Evolutionary conservation across 768 basidiomycete genomes (phyloP), one percentile per base, ranked within the genome.

Genomic region (Porpolomopsis calyptriformis): DNA sequence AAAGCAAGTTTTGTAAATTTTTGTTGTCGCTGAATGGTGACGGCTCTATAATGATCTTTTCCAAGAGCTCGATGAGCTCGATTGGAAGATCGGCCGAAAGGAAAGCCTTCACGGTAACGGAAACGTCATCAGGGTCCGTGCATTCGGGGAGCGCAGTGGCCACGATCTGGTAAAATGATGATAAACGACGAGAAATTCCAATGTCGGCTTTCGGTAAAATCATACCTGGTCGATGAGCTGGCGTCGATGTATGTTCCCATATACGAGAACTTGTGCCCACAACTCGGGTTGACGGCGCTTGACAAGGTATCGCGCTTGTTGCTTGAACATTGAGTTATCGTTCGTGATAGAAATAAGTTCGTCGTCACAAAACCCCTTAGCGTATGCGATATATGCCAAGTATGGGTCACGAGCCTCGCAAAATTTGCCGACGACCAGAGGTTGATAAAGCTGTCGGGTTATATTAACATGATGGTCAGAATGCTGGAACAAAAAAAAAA

Each of bases 291-390:
- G 82, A 51, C 96, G 88, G 55, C 96, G 83, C 66, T 93, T 96
- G 59, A 97, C 88, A 48, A 99, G 79, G 66, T 99, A 99, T 23
- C 96, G 84, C 43, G 96, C 89, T 65, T 98, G 96, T 58, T 99
- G 94, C 67, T 98, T 99, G 77, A 93, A 99, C 96, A 99, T 99
- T 10, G 92, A 83, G 70, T 99, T 99, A 53, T 94, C 93, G 60
- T 98, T 98, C 40, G 96, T 98, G 62, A 99, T 94, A 18, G 79
- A 64, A 58, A 99, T 93, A 49, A 99, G 77, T 64, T 99, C 96
- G 4, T 98, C 91, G 53, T 99, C 96, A 60, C 96, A 99, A 65
- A 97, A 85, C 47, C 96, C 96, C 62, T 98, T 98, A 29, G 96
- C 96, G 59, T 98, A 99, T 0, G 96, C 96, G 55, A 99, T 98